Base-by-base conservation (phyloP, 768 basidiomycete genomes). In the Crucibulum laeve region DNA sequence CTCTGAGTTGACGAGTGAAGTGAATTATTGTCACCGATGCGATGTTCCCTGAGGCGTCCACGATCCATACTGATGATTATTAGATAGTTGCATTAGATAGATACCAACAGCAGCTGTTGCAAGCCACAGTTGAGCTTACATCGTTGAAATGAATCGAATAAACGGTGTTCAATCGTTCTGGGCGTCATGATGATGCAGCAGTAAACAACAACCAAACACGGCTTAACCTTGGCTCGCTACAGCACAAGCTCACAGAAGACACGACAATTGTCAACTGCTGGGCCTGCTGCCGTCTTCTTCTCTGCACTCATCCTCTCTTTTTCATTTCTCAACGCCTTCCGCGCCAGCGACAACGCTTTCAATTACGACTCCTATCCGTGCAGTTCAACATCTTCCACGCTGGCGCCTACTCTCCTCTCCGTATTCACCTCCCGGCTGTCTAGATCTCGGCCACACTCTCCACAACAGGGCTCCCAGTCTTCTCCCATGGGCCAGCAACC, bases 361-460 rank as follows among this genome's bases (percentile, higher is more conserved):
- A 38, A 37, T 30, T 48, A 43, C 44, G 33, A 40, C 48, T 44
- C 38, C 38, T 49, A 42, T 43, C 38, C 30, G 43, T 43, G 45
- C 44, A 28, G 51, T 50, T 45, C 47, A 46, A 45, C 50, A 46
- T 52, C 46, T 42, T 53, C 46, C 65, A 87, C 76, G 62, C 86
- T 90, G 87, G 87, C 87, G 69, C 86, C 86, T 37, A 83, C 86
- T 58, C 75, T 90, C 38, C 72, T 90, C 59, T 84, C 87, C 58
- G 84, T 80, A 33, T 77, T 90, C 50, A 74, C 84, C 48, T 81
- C 80, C 48, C 74, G 84, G 63, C 72, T 86, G 45, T 76, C 81
- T 53, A 83, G 77, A 75, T 77, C 80, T 55, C 73, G 87, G 69
- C 71, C 81, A 28, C 81, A 84, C 59, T 87, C 86, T 44, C 82